Percentiles rank a stretch among this genome's conserved stretches.
Evolutionary conservation across 1,284 basidiomycete genomes (phyloP).

Genomic region (Cryptococcus sp.): DNA sequence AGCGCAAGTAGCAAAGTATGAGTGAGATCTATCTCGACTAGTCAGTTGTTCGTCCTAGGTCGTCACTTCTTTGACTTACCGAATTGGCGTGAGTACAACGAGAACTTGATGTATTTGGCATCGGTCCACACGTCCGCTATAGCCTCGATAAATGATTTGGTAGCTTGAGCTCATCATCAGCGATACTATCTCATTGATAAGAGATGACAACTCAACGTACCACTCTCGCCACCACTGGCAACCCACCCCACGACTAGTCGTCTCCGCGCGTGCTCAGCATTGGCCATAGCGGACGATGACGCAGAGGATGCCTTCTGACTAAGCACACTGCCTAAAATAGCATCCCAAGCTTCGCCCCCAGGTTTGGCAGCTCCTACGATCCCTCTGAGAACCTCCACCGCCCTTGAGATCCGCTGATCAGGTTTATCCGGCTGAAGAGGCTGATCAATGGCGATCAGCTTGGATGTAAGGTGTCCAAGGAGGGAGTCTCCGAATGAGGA

Average conservation of each 20-base stretch:
- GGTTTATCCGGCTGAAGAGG: slow-evolving; percentile 19
- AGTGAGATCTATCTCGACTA: slow-evolving; percentile 62
- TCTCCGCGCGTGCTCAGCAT: slow-evolving; percentile 18
- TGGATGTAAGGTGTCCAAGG: slow-evolving; percentile 25
- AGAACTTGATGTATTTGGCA: slow-evolving; percentile 50
- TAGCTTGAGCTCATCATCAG: slow-evolving; percentile 55
- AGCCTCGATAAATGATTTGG: slow-evolving; percentile 37
- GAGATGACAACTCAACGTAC: slow-evolving; percentile 8
- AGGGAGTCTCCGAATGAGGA: slow-evolving; percentile 28
- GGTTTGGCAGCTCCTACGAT: slow-evolving; percentile 34
- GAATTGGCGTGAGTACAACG: slow-evolving; percentile 43
- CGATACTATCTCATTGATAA: slow-evolving; percentile 46
- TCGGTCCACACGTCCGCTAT: slow-evolving; percentile 51
- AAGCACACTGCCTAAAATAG: slow-evolving; percentile 21
- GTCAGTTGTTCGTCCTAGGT: not conserved
- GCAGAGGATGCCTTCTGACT: slow-evolving; percentile 2
- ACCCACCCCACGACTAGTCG: slow-evolving; percentile 44
- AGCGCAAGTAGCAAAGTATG: slow-evolving; percentile 66
- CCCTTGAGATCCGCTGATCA: slow-evolving; percentile 27
- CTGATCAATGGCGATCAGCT: slow-evolving; percentile 6
- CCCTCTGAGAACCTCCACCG: slow-evolving; percentile 18
- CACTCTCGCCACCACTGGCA: slow-evolving; percentile 16
- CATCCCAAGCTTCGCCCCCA: slow-evolving; percentile 37
- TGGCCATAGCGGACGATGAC: slow-evolving; percentile 1
- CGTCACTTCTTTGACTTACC: slow-evolving; percentile 30